Percentiles rank a stretch among this genome's conserved stretches.
phyloP scores from a whole-genome alignment of 2,329 filamentous ascomycete genomes.

The Emergomyces africanus region DNA sequence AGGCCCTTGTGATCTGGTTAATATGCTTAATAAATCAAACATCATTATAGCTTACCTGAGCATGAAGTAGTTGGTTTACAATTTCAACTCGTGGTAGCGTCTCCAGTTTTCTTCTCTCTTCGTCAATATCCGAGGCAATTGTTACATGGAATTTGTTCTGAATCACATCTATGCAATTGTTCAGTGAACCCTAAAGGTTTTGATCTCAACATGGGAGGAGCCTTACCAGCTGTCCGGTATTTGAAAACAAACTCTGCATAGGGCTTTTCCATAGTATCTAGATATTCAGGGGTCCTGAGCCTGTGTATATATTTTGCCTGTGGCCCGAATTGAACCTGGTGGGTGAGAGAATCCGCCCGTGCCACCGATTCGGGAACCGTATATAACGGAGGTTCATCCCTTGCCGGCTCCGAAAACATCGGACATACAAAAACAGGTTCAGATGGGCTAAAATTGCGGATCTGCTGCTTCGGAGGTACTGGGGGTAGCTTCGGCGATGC shows the following conservation, averaged over 20 bases:
- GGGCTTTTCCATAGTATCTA: slow-evolving; percentile 19
- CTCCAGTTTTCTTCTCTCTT: slow-evolving; percentile 12
- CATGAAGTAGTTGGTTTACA: slow-evolving; percentile 13
- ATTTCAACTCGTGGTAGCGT: slow-evolving; percentile 10
- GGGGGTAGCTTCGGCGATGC: background rate
- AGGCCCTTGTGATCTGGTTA: background rate
- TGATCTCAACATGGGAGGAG: background rate
- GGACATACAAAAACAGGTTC: slow-evolving; percentile 7
- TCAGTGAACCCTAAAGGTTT: background rate
- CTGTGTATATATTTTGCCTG: slow-evolving; percentile 19
- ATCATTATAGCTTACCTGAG: slow-evolving; percentile 7
- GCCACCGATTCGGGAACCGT: slow-evolving; percentile 12
- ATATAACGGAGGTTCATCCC: slow-evolving; percentile 12
- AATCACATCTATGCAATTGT: slow-evolving; percentile 8
- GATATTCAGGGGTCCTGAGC: slow-evolving; percentile 16
- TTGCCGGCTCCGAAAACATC: slow-evolving; percentile 2
- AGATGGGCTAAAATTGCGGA: background rate
- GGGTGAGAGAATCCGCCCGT: slow-evolving; percentile 10
- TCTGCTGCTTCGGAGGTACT: background rate
- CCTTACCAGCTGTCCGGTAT: slow-evolving; percentile 15
- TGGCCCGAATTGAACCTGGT: slow-evolving; percentile 20
- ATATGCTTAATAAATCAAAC: background rate
- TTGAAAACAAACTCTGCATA: slow-evolving; percentile 24
- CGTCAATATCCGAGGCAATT: slow-evolving; percentile 10
- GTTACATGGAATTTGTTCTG: slow-evolving; percentile 9